Percentiles rank a stretch among this genome's conserved stretches.
Conservation (phyloP, 208 protist species). For the Wallacemonas sp. region DNA sequence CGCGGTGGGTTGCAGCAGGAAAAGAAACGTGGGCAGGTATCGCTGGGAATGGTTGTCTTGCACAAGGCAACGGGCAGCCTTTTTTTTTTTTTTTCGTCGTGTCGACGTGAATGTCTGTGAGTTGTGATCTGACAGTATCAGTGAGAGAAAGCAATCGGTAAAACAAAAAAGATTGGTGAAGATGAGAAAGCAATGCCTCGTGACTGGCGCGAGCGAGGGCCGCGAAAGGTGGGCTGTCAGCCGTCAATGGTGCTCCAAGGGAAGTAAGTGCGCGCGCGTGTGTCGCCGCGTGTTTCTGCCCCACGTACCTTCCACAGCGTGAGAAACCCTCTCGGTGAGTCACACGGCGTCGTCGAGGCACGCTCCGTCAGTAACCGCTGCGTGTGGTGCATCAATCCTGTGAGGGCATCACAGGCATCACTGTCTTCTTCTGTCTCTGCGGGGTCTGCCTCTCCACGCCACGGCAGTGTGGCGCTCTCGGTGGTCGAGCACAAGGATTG, state of each 20-base stretch:
- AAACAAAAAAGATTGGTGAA: slow-evolving; percentile 13
- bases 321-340: slow-evolving; percentile 10
- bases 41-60: too few species aligned
- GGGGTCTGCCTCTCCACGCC: not conserved
- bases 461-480: too few species aligned
- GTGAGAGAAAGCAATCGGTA: slow-evolving; percentile 11
- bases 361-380: not conserved
- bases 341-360: not conserved
- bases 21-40: not conserved
- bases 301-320: slow-evolving; percentile 19
- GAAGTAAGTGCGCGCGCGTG: slow-evolving; percentile 9
- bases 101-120: too few species aligned
- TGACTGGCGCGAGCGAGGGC: too few species aligned
- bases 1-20: not conserved
- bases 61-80: not conserved
- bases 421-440: not conserved
- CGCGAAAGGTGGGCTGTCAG: too few species aligned
- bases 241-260: slow-evolving; percentile 20
- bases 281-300: not conserved
- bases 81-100: slow-evolving; percentile 4
- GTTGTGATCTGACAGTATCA: too few species aligned
- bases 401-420: not conserved
- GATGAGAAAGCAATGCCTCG: slow-evolving; percentile 12
- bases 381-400: slow-evolving; percentile 4
- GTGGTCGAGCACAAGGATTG: not conserved